These are phyloP conservation scores for Neurospora sp. DNA, from an alignment of 495 filamentous ascomycete genomes.

Conservation along the genomic window DNA sequence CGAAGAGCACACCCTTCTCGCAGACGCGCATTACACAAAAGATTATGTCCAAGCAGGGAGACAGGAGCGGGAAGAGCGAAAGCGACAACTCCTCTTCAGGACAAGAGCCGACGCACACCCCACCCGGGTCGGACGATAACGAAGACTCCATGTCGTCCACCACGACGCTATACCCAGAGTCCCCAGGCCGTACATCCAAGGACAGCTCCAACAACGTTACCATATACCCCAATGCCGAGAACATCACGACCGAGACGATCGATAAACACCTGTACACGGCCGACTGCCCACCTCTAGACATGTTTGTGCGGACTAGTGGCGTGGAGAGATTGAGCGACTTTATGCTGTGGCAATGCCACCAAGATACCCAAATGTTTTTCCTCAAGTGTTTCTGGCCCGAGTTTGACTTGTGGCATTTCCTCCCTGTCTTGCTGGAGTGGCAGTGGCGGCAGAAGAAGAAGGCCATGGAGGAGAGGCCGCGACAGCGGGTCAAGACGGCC, in stretches of 20 bases:
- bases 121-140: slow-evolving; percentile 24
- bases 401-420: slow-evolving; percentile 88
- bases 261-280: slow-evolving; percentile 75
- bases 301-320: slow-evolving; percentile 82
- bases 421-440: slow-evolving; percentile 88
- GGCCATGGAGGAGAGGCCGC: slow-evolving; percentile 30
- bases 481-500: slow-evolving; percentile 18
- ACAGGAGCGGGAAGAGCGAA: slow-evolving; percentile 29
- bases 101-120: slow-evolving; percentile 11
- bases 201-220: slow-evolving; percentile 16
- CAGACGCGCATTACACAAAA: slow-evolving; percentile 78
- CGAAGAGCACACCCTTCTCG: slow-evolving; percentile 62
- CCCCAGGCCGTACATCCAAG: slow-evolving; percentile 34
- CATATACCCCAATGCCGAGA: slow-evolving; percentile 57
- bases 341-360: slow-evolving; percentile 96
- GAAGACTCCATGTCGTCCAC: slow-evolving; percentile 49
- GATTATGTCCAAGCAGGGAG: slow-evolving; percentile 51
- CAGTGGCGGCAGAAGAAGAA: slow-evolving; percentile 57
- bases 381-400: slow-evolving; percentile 91
- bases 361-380: slow-evolving; percentile 86
- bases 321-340: slow-evolving; percentile 91
- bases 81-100: slow-evolving; percentile 15
- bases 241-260: slow-evolving; percentile 70
- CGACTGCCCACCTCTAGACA: slow-evolving; percentile 74
- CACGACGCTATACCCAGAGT: slow-evolving; percentile 35